phyloP scores from a whole-genome alignment of 306 rosid genomes.

The Vicia sativa region DNA sequence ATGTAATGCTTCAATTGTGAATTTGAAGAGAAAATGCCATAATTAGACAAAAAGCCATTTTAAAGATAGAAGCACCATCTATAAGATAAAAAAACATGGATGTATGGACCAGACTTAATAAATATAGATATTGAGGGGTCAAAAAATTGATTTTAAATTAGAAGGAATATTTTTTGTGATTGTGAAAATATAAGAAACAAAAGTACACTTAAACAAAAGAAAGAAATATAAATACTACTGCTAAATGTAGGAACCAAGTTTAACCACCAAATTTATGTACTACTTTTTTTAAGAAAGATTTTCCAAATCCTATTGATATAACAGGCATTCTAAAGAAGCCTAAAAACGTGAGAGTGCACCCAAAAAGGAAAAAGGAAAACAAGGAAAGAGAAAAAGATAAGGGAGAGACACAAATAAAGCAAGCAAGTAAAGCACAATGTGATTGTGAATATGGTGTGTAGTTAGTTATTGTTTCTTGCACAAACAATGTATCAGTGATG shows the following conservation, averaged over 20 bases:
- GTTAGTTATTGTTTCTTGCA: constrained; percentile 13
- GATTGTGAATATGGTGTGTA: background rate
- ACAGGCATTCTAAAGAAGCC: constrained; percentile 4
- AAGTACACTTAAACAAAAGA: background rate
- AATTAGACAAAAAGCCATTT: no score
- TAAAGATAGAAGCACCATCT: no score
- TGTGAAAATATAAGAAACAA: no score
- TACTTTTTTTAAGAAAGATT: background rate
- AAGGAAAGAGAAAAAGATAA: background rate
- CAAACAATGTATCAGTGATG: background rate
- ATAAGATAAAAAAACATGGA: no score
- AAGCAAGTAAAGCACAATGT: constrained; percentile 10
- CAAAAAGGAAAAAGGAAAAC: background rate
- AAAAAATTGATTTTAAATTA: no score
- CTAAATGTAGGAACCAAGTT: constrained; percentile 4
- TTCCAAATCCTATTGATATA: constrained; percentile 27
- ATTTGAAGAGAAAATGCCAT: no score
- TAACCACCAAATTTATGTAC: background rate
- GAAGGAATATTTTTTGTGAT: no score
- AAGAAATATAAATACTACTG: background rate
- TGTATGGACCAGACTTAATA: no score
- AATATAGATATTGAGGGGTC: no score
- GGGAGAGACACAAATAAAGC: constrained; percentile 21
- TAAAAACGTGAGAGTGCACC: constrained; percentile 19
- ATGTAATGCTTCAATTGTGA: no score